Evolutionary conservation across 2,329 filamentous ascomycete genomes (phyloP), one percentile per base, ranked within the genome.

Genomic region (Exophiala dermatitidis): DNA sequence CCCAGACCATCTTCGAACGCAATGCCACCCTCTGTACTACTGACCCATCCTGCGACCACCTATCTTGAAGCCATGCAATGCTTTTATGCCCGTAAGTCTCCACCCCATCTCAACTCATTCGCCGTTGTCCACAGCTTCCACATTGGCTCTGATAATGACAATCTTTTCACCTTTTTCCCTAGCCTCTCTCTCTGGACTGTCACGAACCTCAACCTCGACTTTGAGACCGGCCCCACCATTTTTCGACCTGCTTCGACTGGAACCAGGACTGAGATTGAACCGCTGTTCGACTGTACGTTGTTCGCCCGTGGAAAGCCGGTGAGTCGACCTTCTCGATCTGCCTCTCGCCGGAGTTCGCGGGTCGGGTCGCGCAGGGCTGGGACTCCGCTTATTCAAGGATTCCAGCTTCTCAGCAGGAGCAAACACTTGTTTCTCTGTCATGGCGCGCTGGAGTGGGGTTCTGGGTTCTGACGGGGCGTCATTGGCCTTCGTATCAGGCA

Each of bases 201-300:
- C 54, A 12, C 61, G 56, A 28, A 61, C 53, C 49, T 45, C 42
- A 31, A 63, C 57, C 43, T 61, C 56, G 26, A 63, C 52, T n/a
- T 54, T 58, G 43, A 63, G 41, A 28, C 55, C 52, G 6, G 38
- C 38, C 5, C 42, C 28, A 29, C 58, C 54, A 8, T 50, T 57
- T 37, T 48, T 54, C 7, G 61, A 62, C 5, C 38, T 51, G 43
- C 58, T 60, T 10, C 60, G 59, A 50, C 53, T 58, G 12, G 51
- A 53, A 2, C 43, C 46, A 12, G 52, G 54, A 44, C 55, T 59
- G 9, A 63, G 52, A 29, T 54, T 53, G 49, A 62, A 58, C 5
- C 53, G 54, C 28, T 57, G 60, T 38, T 62, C 60, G 3, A 62
- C 44, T 10, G 44, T 46, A 41, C 51, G 49, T 5, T 56, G 56